These are phyloP conservation scores for Monascus ruber DNA, from an alignment of 2,329 filamentous ascomycete species.

Conservation along the genomic window DNA sequence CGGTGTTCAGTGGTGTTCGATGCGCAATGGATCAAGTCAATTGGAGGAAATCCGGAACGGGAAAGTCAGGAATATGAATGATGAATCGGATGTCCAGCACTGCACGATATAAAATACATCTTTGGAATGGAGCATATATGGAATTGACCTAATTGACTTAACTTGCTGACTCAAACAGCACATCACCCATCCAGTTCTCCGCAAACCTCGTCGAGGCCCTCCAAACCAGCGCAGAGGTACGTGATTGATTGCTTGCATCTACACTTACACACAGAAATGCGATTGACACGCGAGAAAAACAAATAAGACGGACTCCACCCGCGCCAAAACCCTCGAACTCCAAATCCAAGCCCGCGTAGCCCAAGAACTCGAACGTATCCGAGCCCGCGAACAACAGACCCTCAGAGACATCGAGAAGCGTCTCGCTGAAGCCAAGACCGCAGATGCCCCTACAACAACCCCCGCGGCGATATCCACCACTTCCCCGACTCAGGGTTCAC, in stretches of 20 bases:
- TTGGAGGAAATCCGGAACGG: too few relatives aligned
- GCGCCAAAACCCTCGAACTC: constrained; percentile 70
- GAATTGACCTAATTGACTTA: too few relatives aligned
- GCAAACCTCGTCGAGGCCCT: constrained; percentile 71
- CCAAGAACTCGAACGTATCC: constrained; percentile 70
- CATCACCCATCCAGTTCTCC: constrained; percentile 58
- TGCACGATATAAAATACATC: too few relatives aligned
- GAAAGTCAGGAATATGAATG: too few relatives aligned
- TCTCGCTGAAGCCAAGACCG: constrained; percentile 31
- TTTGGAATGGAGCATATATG: too few relatives aligned
- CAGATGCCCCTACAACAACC: constrained; percentile 14
- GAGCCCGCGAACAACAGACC: constrained; percentile 56
- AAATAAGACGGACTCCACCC: constrained; percentile 72
- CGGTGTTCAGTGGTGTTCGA: too few relatives aligned
- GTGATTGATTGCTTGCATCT: constrained; percentile 6
- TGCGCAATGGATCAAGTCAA: too few relatives aligned
- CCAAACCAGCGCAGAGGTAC: constrained; percentile 76
- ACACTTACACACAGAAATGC: too few relatives aligned
- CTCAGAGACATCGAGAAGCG: constrained; percentile 59
- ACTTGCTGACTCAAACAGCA: constrained; percentile 12
- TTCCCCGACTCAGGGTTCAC: constrained; percentile 11
- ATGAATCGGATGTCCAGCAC: too few relatives aligned
- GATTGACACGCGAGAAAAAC: neutral
- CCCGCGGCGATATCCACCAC: constrained; percentile 14
- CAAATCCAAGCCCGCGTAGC: constrained; percentile 80